phyloP scores from a whole-genome alignment of 1,284 basidiomycete genomes.

The Inonotus hispidus region DNA sequence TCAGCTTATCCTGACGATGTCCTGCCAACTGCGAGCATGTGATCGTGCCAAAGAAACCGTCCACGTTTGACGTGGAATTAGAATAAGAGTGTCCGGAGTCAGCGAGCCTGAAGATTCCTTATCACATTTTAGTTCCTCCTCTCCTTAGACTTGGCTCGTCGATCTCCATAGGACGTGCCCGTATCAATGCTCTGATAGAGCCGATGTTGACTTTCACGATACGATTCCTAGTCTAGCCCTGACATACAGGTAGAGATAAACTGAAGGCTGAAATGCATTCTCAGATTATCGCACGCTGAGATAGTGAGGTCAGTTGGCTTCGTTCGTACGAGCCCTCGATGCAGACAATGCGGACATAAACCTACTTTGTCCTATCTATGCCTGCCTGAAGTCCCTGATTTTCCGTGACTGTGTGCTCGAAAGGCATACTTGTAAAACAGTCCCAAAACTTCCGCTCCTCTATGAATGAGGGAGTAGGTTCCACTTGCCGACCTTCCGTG shows the following conservation, averaged over 20 bases:
- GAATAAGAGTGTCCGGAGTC: neutral
- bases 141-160: neutral
- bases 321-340: too few species aligned
- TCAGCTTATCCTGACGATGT: neutral
- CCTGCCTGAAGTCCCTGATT: neutral
- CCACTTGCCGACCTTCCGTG: neutral
- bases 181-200: neutral
- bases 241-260: too few species aligned
- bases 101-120: neutral
- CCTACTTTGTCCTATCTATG: neutral
- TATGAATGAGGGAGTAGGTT: neutral
- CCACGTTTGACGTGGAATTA: neutral
- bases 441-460: neutral
- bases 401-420: neutral
- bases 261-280: too few species aligned
- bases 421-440: neutral
- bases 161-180: neutral
- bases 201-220: neutral
- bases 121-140: neutral
- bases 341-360: too few species aligned
- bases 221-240: too few species aligned
- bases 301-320: too few species aligned
- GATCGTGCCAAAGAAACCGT: neutral
- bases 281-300: too few species aligned
- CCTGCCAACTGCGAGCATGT: neutral